These are phyloP conservation scores for Pleurotus giganteus DNA, from an alignment of 768 basidiomycete species.

Conservation along the genomic window DNA sequence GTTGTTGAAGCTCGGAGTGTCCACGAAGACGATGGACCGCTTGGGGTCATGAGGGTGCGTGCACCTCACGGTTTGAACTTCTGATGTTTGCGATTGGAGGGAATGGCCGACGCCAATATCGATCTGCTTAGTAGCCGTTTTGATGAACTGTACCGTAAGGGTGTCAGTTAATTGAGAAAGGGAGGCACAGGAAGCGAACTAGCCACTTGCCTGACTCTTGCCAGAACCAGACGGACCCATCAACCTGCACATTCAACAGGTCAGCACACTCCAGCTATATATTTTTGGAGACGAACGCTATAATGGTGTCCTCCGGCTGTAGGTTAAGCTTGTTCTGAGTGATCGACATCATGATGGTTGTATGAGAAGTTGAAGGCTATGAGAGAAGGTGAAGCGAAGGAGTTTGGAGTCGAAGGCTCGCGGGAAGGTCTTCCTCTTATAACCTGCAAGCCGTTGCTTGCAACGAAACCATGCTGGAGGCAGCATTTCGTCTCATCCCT, in stretches of 20 bases:
- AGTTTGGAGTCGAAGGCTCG: no score
- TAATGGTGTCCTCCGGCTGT: background rate
- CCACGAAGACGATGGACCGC: constrained; percentile 12
- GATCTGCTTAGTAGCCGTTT: constrained; percentile 10
- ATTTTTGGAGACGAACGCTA: background rate
- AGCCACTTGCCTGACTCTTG: background rate
- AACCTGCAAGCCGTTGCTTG: no score
- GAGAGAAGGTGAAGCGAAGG: no score
- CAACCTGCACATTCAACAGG: background rate
- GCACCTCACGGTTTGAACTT: constrained; percentile 5
- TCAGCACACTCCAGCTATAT: background rate
- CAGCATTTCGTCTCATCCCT: no score
- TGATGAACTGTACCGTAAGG: constrained; percentile 12
- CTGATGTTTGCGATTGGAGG: constrained; percentile 13
- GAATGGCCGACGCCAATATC: background rate
- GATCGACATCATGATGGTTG: background rate
- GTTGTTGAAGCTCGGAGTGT: constrained; percentile 17
- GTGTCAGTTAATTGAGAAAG: background rate
- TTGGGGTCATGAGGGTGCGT: constrained; percentile 1
- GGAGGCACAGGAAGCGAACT: background rate
- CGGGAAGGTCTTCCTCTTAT: no score
- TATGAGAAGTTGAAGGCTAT: no score
- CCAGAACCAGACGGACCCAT: background rate
- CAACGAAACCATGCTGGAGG: no score
- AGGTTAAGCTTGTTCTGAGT: background rate